Evolutionary conservation across 495 filamentous ascomycete species (phyloP).

Genomic region (Usnea hakonensis): DNA sequence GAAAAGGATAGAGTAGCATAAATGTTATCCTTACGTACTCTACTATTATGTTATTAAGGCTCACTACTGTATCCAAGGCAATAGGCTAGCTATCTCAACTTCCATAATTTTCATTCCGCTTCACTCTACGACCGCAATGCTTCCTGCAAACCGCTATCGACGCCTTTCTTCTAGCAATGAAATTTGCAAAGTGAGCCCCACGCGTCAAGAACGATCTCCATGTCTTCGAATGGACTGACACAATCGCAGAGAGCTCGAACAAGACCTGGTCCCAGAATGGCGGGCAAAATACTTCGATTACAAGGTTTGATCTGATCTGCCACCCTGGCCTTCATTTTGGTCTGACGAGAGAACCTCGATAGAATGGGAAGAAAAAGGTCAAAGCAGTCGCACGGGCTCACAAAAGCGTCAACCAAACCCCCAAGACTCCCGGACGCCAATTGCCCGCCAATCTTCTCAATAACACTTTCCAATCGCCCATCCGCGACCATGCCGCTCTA

Average conservation of each 20-base stretch:
- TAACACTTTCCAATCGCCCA: conserved; percentile 19
- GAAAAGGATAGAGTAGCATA: background rate
- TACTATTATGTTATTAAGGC: background rate
- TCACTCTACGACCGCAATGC: conserved; percentile 16
- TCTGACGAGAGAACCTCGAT: background rate
- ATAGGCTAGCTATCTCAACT: background rate
- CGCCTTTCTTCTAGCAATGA: conserved; percentile 36
- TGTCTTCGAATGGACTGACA: conserved; percentile 23
- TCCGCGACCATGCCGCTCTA: conserved; percentile 11
- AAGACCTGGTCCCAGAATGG: conserved; percentile 88
- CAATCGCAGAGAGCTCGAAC: conserved; percentile 62
- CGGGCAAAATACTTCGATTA: conserved; percentile 87
- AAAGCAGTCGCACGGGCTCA: conserved; percentile 70
- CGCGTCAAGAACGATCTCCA: background rate
- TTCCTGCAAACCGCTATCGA: conserved; percentile 12
- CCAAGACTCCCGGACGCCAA: conserved; percentile 39
- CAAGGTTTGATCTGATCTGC: conserved; percentile 46
- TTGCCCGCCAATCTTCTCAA: conserved; percentile 23
- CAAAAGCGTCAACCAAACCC: conserved; percentile 50
- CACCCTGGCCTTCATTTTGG: background rate
- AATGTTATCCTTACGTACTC: conserved; percentile 8
- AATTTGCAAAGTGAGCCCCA: conserved; percentile 52
- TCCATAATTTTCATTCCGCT: background rate
- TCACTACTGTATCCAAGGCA: background rate
- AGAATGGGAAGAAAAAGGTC: conserved; percentile 81